These are phyloP conservation scores for Zygosaccharomyces gambellarensis DNA, from an alignment of 805 yeast genomes.

Conservation along the genomic window DNA sequence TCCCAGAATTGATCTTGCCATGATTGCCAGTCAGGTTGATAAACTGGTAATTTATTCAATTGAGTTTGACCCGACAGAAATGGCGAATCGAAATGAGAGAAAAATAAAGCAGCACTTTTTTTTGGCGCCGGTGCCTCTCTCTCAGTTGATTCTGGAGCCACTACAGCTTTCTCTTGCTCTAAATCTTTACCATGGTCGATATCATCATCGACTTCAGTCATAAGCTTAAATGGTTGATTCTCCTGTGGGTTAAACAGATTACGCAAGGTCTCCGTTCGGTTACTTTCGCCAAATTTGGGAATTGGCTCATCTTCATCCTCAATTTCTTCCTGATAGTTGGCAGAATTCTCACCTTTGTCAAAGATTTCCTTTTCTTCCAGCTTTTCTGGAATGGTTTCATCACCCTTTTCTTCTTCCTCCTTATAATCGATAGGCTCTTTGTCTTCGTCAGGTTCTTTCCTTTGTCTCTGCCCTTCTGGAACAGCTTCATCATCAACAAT, in stretches of 20 bases:
- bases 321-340: conserved; percentile 11
- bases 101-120: conserved; percentile 51
- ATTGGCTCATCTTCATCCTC: conserved; percentile 40
- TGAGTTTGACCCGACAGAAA: conserved; percentile 83
- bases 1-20: conserved; percentile 82
- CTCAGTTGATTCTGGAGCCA: conserved; percentile 11
- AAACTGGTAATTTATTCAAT: conserved; percentile 46
- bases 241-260: conserved; percentile 47
- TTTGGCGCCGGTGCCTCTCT: conserved; percentile 12
- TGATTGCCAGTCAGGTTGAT: conserved; percentile 33
- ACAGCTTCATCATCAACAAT: conserved; percentile 40
- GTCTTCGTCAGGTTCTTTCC: not conserved
- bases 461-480: not conserved
- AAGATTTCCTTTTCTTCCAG: not conserved
- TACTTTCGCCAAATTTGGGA: conserved; percentile 43
- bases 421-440: conserved; percentile 2
- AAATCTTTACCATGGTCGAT: conserved; percentile 37
- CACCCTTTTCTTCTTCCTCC: conserved; percentile 12
- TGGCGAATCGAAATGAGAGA: conserved; percentile 81
- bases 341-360: conserved; percentile 3
- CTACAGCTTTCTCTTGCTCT: conserved; percentile 18
- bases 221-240: conserved; percentile 39
- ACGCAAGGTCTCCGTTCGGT: conserved; percentile 60
- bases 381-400: conserved; percentile 7
- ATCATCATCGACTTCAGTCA: conserved; percentile 45